Evolutionary conservation across 306 rosid genomes (phyloP).

Genomic region (Casuarina glauca): DNA sequence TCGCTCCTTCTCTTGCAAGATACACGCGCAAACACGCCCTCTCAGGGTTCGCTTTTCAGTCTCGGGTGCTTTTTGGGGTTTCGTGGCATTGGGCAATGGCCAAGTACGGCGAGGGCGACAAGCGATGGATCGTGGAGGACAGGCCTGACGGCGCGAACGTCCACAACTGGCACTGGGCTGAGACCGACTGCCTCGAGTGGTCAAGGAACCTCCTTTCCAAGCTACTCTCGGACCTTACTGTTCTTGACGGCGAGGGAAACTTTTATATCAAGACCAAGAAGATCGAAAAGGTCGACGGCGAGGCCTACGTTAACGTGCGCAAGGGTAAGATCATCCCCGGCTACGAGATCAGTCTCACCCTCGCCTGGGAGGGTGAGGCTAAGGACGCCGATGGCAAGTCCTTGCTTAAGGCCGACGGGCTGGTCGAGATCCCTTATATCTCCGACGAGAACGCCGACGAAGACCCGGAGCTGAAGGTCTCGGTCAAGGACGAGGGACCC

Average conservation of each 20-base stretch:
- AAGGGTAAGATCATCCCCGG: slow-evolving; percentile 96
- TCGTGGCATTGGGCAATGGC: slow-evolving; percentile 51
- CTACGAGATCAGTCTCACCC: slow-evolving; percentile 64
- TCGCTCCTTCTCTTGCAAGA: background rate
- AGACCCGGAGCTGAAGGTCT: slow-evolving; percentile 80
- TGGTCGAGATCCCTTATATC: slow-evolving; percentile 82
- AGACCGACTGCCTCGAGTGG: slow-evolving; percentile 92
- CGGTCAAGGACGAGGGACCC: slow-evolving; percentile 79
- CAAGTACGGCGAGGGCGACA: slow-evolving; percentile 89
- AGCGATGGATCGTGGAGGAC: slow-evolving; percentile 97
- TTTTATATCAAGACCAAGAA: slow-evolving; percentile 55
- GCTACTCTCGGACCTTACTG: slow-evolving; percentile 59
- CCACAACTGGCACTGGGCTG: slow-evolving; percentile 99
- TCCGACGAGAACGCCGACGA: slow-evolving; percentile 95
- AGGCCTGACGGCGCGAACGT: slow-evolving; percentile 92
- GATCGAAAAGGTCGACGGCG: slow-evolving; percentile 69
- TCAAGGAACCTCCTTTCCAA: slow-evolving; percentile 57
- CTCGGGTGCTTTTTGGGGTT: background rate
- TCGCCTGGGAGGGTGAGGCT: slow-evolving; percentile 89
- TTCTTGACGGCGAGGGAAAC: slow-evolving; percentile 71
- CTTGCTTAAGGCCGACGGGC: slow-evolving; percentile 67
- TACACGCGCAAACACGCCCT: background rate
- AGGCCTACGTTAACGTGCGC: slow-evolving; percentile 87
- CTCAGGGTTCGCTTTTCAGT: background rate
- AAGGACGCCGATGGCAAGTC: slow-evolving; percentile 57